phyloP scores from a whole-genome alignment of 164 flowering plant genomes.

The Vitis rupestris region DNA sequence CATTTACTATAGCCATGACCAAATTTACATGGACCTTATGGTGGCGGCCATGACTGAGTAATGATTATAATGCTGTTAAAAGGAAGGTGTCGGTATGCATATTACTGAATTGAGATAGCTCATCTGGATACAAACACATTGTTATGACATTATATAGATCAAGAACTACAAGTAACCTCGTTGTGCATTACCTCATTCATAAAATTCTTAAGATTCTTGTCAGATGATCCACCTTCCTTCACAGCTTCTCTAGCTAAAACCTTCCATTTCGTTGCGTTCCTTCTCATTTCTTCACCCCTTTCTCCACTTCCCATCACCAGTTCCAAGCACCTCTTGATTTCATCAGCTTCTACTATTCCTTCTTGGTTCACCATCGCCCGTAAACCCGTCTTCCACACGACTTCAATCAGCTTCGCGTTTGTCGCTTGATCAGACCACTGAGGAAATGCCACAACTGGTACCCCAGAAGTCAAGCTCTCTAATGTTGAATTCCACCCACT shows the following conservation, averaged over 20 bases:
- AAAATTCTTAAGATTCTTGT: slow-evolving; percentile 23
- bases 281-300: slow-evolving; percentile 19
- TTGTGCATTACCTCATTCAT: slow-evolving; percentile 10
- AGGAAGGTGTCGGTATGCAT: no score
- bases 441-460: slow-evolving; percentile 44
- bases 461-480: slow-evolving; percentile 34
- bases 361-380: slow-evolving; percentile 23
- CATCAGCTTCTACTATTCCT: slow-evolving; percentile 24
- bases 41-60: no score
- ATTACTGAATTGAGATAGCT: no score
- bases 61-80: no score
- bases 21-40: no score
- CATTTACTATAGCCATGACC: no score
- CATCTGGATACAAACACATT: no score
- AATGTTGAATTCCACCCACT: slow-evolving; percentile 51
- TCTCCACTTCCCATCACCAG: slow-evolving; percentile 29
- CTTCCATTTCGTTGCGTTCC: slow-evolving; percentile 29
- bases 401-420: slow-evolving; percentile 39
- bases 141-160: no score
- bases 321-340: slow-evolving; percentile 32
- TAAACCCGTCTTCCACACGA: slow-evolving; percentile 39
- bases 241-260: slow-evolving; percentile 24
- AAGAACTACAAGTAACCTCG: no score
- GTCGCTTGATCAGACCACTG: slow-evolving; percentile 41
- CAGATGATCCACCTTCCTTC: slow-evolving; percentile 23